Base-by-base conservation (phyloP, 2,329 filamentous ascomycete species). In the Cercospora zeae-maydis region DNA sequence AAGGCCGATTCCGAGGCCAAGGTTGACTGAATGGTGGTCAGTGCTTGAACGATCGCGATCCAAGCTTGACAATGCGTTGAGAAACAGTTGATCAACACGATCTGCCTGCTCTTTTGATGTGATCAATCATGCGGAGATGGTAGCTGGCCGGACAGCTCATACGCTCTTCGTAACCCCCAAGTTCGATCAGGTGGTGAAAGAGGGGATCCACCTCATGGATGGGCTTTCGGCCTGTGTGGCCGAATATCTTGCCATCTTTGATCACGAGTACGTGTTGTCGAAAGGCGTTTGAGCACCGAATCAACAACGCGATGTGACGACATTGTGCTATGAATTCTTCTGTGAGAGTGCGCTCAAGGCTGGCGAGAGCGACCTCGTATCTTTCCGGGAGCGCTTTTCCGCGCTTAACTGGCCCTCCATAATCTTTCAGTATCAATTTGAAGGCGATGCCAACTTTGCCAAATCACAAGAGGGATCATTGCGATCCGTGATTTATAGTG, bases 401-500 rank as follows among this genome's bases (percentile, higher is more conserved):
- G 10, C 21, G 8, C 30, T 31, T 55, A 24, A 45, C 21, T 2
- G 24, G 21, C 4, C 10, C 45, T 9, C 19, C 16, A 8, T 14
- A 13, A 14, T 8, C 19, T 16, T 19, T 9, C 56, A 8, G 39
- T 36, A 19, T 63, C 57, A 5, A 16, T 2, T 31, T 37, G 4
- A 3, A 63, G 30, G 49, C 59, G 37, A 11, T 16, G 13, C 61
- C 61, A 63, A 9, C 8, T 13, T 2, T 63, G 34, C 13, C 39
- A 16, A 2, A 31, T 55, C 8, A 3, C 13, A 1, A 51, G 16
- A 11, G 52, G 33, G 4, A 51, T 27, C 52, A 60, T 37, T 1
- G 45, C 55, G 4, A 64, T 36, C 13, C 31, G 1, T 2, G 54
- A 13, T 33, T 47, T 56, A 2, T 47, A 30, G 14, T 53, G 1